phyloP scores from a whole-genome alignment of 108 stramenopile species.

The Cyclotella sp. region DNA sequence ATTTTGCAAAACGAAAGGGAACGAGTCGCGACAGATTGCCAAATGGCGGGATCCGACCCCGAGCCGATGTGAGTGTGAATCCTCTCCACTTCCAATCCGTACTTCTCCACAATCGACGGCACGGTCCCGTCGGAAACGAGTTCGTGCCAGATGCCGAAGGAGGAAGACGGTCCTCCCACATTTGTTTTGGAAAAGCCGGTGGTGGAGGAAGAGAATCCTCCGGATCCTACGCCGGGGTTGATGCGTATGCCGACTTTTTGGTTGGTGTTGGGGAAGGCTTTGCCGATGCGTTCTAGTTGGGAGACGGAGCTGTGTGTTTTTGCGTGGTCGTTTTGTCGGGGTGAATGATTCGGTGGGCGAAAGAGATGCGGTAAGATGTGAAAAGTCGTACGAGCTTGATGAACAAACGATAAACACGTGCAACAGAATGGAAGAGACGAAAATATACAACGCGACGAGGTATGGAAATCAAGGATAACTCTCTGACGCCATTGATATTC shows the following conservation, averaged over 20 bases:
- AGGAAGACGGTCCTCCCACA: slow-evolving; percentile 95
- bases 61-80: slow-evolving; percentile 99
- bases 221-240: slow-evolving; percentile 97
- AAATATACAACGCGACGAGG: no score
- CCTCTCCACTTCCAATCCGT: slow-evolving; percentile 90
- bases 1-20: slow-evolving; percentile 89
- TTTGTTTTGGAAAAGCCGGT: slow-evolving; percentile 94
- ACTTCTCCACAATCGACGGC: slow-evolving; percentile 85
- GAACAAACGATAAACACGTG: no score
- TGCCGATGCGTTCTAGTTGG: slow-evolving; percentile 90
- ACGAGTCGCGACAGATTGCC: slow-evolving; percentile 91
- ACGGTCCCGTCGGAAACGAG: slow-evolving; percentile 84
- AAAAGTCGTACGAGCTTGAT: neutral
- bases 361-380: neutral
- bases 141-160: slow-evolving; percentile 96
- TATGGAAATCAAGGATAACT: no score
- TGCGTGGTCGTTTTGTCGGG: no score
- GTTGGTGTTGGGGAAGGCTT: slow-evolving; percentile 78
- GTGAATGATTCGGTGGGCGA: neutral
- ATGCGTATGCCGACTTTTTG: slow-evolving; percentile 94
- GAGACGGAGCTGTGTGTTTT: slow-evolving; percentile 87
- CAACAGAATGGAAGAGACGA: no score
- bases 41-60: slow-evolving; percentile 96
- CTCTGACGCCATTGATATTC: no score
- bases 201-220: slow-evolving; percentile 92